A percentile compares a stretch with the other conserved stretches of the same genome.
These are phyloP conservation scores for Clarkia xantiana DNA, from an alignment of 345 rosid genomes.

Conservation along the genomic window DNA sequence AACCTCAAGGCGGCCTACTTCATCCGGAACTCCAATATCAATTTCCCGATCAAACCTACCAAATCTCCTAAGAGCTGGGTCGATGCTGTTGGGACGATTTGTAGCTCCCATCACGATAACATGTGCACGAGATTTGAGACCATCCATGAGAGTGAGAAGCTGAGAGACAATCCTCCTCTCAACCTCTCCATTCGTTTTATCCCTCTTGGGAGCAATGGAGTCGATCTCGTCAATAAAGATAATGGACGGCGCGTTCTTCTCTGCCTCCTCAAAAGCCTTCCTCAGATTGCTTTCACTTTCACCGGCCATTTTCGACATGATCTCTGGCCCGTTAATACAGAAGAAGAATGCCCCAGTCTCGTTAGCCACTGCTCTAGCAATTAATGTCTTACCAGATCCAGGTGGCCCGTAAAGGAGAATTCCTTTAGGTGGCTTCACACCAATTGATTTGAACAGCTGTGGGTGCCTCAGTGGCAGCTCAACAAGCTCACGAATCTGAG, in stretches of 20 bases:
- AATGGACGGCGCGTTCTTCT: constrained; percentile 94
- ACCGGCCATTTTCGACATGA: constrained; percentile 94
- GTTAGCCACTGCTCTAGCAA: constrained; percentile 94
- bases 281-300: constrained; percentile 98
- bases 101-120: constrained; percentile 96
- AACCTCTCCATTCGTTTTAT: constrained; percentile 92
- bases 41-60: constrained; percentile 93
- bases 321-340: constrained; percentile 90
- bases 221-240: constrained; percentile 90
- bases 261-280: constrained; percentile 95
- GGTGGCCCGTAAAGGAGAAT: constrained; percentile 81
- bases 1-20: constrained; percentile 97
- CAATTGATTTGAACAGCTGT: constrained; percentile 87
- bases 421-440: constrained; percentile 99
- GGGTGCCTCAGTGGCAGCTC: constrained; percentile 95
- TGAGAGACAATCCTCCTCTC: constrained; percentile 98
- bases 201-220: constrained; percentile 93
- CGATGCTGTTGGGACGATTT: constrained; percentile 94
- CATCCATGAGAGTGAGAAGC: constrained; percentile 92
- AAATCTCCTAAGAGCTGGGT: constrained; percentile 88
- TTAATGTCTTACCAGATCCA: constrained; percentile 78
- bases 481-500: constrained; percentile 88
- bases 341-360: constrained; percentile 98
- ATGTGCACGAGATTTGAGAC: constrained; percentile 80
- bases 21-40: constrained; percentile 93